Percentiles rank a stretch among this genome's conserved stretches.
Conservation (phyloP, 75 land plant genomes). For the Isoetes taiwanensis region DNA sequence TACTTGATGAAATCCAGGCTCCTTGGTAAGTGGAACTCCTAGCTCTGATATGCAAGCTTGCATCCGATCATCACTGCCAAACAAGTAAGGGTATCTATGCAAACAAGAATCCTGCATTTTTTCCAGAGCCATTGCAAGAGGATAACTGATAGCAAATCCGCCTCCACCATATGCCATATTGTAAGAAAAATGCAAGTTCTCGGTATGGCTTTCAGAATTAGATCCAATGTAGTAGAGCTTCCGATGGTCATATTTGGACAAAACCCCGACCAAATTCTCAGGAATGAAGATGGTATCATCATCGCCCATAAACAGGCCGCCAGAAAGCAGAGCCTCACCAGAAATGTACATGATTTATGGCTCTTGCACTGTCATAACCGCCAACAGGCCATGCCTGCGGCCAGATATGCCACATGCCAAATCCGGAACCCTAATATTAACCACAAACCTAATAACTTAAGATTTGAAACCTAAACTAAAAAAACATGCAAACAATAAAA, state of each 20-base stretch:
- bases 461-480: too few relatives aligned
- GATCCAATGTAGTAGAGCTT: constrained; percentile 41
- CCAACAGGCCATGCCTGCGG: too few relatives aligned
- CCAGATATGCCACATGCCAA: too few relatives aligned
- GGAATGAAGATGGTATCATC: constrained; percentile 52
- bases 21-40: constrained; percentile 43
- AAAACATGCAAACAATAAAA: too few relatives aligned
- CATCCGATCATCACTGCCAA: constrained; percentile 45
- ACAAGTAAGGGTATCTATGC: constrained; percentile 25
- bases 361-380: too few relatives aligned
- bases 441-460: too few relatives aligned
- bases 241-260: constrained; percentile 39
- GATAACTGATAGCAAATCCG: constrained; percentile 44
- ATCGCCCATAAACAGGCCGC: constrained; percentile 68
- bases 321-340: too few relatives aligned
- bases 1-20: constrained; percentile 63
- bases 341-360: too few relatives aligned
- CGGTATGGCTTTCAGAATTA: constrained; percentile 47
- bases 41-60: constrained; percentile 41
- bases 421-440: too few relatives aligned
- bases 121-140: constrained; percentile 33
- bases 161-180: constrained; percentile 53
- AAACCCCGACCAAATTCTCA: constrained; percentile 34
- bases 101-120: constrained; percentile 35
- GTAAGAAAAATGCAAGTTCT: constrained; percentile 30